phyloP scores from a whole-genome alignment of 2,329 filamentous ascomycete genomes.

The Kalmusia sp. region DNA sequence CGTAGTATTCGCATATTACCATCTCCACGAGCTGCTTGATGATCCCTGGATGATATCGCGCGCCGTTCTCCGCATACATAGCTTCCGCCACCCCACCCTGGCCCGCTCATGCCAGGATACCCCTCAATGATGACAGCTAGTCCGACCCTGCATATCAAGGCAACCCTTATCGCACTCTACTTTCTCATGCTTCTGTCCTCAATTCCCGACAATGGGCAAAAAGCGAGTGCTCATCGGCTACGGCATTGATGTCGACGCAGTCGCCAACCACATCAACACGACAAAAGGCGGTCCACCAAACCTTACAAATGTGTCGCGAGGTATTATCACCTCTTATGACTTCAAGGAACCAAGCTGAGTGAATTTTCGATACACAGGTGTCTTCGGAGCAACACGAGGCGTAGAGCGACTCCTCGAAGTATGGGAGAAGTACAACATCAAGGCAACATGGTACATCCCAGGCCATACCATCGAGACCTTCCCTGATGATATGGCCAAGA shows the following conservation, averaged over 20 bases:
- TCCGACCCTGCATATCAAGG: background rate
- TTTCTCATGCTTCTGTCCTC: background rate
- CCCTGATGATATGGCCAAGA: slow-evolving; percentile 64
- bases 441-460: slow-evolving; percentile 71
- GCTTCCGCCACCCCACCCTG: background rate
- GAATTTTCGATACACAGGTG: slow-evolving; percentile 53
- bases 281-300: background rate
- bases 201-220: slow-evolving; percentile 45
- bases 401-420: slow-evolving; percentile 72
- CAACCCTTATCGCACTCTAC: background rate
- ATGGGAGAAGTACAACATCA: slow-evolving; percentile 75
- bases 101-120: background rate
- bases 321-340: background rate
- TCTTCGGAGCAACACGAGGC: slow-evolving; percentile 75
- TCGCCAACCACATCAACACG: slow-evolving; percentile 43
- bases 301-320: background rate
- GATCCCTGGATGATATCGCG: too few relatives aligned
- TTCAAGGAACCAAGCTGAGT: background rate
- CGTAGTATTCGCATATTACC: too few relatives aligned
- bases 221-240: slow-evolving; percentile 66
- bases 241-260: slow-evolving; percentile 74
- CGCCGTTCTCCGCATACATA: background rate
- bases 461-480: slow-evolving; percentile 69
- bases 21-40: too few relatives aligned
- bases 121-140: background rate